phyloP scores from a whole-genome alignment of 306 rosid species.

The Morella rubra region DNA sequence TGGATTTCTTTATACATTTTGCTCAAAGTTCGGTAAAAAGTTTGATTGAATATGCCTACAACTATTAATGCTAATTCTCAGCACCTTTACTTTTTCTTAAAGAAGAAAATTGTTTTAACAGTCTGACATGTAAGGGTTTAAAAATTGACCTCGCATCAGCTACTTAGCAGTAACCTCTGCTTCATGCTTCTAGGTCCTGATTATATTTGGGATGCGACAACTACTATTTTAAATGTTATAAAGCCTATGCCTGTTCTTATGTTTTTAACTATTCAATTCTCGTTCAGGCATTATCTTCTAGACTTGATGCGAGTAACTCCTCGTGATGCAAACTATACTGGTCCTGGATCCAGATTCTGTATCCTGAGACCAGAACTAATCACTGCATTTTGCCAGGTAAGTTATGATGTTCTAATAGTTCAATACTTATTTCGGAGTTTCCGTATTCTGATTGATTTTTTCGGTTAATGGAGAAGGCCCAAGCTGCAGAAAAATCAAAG shows the following conservation, averaged over 20 bases:
- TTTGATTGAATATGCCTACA: no score
- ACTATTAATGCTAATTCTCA: no score
- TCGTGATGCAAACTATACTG: slow-evolving; percentile 89
- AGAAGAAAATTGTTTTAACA: neutral
- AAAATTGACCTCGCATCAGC: neutral
- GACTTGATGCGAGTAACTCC: slow-evolving; percentile 99
- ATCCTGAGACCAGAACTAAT: slow-evolving; percentile 88
- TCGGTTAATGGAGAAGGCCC: no score
- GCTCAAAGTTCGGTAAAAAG: no score
- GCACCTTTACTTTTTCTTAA: neutral
- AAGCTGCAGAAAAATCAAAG: no score
- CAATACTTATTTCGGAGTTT: no score
- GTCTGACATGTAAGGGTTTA: neutral
- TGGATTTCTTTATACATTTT: no score
- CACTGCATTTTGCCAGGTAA: no score
- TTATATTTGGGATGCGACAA: neutral
- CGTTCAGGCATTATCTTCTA: slow-evolving; percentile 87
- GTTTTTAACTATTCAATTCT: slow-evolving; percentile 7
- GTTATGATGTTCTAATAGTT: no score
- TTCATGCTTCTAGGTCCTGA: neutral
- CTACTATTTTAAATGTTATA: neutral
- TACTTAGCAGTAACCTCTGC: neutral
- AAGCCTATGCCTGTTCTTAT: slow-evolving; percentile 18
- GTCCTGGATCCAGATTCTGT: slow-evolving; percentile 85
- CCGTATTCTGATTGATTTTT: no score